phyloP scores from a whole-genome alignment of 2,329 filamentous ascomycete species.

The Sclerotinia nivalis region DNA sequence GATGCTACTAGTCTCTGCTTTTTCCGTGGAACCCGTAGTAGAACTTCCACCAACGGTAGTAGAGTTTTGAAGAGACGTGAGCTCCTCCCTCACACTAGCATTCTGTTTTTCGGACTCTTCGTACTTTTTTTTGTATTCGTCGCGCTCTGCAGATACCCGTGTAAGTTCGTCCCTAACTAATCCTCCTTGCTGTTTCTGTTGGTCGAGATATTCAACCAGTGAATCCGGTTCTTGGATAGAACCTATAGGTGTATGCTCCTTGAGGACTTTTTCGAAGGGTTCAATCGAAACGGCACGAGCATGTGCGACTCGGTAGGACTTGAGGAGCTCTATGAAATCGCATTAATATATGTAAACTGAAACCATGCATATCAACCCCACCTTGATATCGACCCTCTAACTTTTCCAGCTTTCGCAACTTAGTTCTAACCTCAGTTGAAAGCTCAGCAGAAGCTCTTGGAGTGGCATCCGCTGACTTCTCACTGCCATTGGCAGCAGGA shows the following conservation, averaged over 20 bases:
- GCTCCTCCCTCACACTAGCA: slow-evolving; percentile 62
- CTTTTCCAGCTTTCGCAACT: slow-evolving; percentile 84
- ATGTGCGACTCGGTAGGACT: slow-evolving; percentile 90
- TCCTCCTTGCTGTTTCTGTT: slow-evolving; percentile 80
- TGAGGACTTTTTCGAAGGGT: slow-evolving; percentile 85
- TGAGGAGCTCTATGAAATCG: slow-evolving; percentile 67
- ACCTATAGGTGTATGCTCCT: slow-evolving; percentile 88
- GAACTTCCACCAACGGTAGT: slow-evolving; percentile 42
- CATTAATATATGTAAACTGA: slow-evolving; percentile 27
- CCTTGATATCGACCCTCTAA: slow-evolving; percentile 85
- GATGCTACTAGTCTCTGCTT: slow-evolving; percentile 34
- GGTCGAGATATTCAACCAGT: slow-evolving; percentile 85
- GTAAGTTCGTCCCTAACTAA: slow-evolving; percentile 96
- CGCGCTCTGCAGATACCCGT: slow-evolving; percentile 77
- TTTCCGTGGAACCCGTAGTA: slow-evolving; percentile 28
- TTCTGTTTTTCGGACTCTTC: slow-evolving; percentile 67
- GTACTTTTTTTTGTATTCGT: slow-evolving; percentile 74
- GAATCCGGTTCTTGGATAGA: slow-evolving; percentile 84
- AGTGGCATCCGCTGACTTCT: slow-evolving; percentile 32
- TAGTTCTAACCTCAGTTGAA: slow-evolving; percentile 71
- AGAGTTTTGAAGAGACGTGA: slow-evolving; percentile 54
- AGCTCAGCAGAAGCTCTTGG: slow-evolving; percentile 45
- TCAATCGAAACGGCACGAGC: slow-evolving; percentile 84
- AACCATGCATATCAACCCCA: slow-evolving; percentile 44
- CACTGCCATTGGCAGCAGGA: slow-evolving; percentile 36